These are phyloP conservation scores for Claviceps sp. DNA, from an alignment of 2,329 filamentous ascomycete genomes.

Conservation along the genomic window DNA sequence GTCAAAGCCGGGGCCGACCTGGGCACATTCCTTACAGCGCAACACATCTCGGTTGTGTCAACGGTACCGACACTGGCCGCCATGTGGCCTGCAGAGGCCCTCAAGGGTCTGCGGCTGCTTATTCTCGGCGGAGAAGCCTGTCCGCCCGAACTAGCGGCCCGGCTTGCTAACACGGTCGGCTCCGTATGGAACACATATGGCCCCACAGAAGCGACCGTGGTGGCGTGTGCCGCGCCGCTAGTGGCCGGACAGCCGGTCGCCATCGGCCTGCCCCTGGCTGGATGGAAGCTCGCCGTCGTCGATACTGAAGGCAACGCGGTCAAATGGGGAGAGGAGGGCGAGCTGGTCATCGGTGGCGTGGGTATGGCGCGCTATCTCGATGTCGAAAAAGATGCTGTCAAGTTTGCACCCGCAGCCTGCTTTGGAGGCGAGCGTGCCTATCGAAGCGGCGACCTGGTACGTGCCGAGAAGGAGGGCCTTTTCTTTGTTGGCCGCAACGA, in stretches of 20 bases:
- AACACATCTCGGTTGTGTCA: slow-evolving; percentile 11
- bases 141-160: slow-evolving; percentile 8
- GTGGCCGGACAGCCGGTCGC: slow-evolving; percentile 8
- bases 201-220: slow-evolving; percentile 13
- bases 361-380: slow-evolving; percentile 13
- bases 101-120: slow-evolving; percentile 10
- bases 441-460: slow-evolving; percentile 14
- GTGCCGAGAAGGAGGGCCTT: slow-evolving; percentile 11
- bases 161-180: slow-evolving; percentile 9
- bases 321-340: slow-evolving; percentile 16
- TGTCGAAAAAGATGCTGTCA: slow-evolving; percentile 9
- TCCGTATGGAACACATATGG: slow-evolving; percentile 14
- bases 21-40: slow-evolving; percentile 8
- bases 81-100: slow-evolving; percentile 11
- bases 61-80: slow-evolving; percentile 12
- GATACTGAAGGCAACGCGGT: slow-evolving; percentile 30
- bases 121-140: slow-evolving; percentile 14
- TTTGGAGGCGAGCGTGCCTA: slow-evolving; percentile 12
- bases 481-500: slow-evolving; percentile 15
- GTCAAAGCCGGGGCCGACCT: slow-evolving; percentile 12
- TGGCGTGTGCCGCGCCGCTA: slow-evolving; percentile 11
- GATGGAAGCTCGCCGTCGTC: slow-evolving; percentile 13
- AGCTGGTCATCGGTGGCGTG: slow-evolving; percentile 13
- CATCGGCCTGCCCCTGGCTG: slow-evolving; percentile 11
- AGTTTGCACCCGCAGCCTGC: slow-evolving; percentile 9